Evolutionary conservation across 306 rosid species (phyloP).

Genomic region (Vigna hirtella): DNA sequence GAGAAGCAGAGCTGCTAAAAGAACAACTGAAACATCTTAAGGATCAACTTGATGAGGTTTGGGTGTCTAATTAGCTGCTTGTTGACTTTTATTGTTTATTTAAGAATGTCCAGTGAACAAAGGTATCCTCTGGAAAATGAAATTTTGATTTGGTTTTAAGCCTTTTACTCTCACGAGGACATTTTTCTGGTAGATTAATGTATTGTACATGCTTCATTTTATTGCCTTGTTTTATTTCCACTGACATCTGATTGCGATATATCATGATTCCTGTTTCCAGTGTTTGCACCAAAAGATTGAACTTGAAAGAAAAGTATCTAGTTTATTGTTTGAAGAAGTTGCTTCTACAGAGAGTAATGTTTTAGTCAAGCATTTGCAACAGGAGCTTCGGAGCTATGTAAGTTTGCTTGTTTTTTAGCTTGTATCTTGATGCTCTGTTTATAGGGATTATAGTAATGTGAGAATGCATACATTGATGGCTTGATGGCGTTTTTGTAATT

Average conservation of each 20-base stretch:
- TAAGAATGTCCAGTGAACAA: slow-evolving; percentile 19
- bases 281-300: slow-evolving; percentile 81
- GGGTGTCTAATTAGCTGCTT: slow-evolving; percentile 36
- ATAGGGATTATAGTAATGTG: slow-evolving; percentile 30
- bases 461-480: slow-evolving; percentile 32
- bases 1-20: slow-evolving; percentile 70
- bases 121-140: slow-evolving; percentile 4
- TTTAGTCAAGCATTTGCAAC: slow-evolving; percentile 84
- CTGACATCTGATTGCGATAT: slow-evolving; percentile 8
- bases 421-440: slow-evolving; percentile 8
- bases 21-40: slow-evolving; percentile 72
- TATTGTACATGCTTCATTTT: slow-evolving; percentile 33
- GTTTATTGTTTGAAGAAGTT: slow-evolving; percentile 66
- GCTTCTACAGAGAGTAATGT: slow-evolving; percentile 51
- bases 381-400: slow-evolving; percentile 85
- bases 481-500: slow-evolving; percentile 27
- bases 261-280: slow-evolving; percentile 57
- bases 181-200: slow-evolving; percentile 35
- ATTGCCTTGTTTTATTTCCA: slow-evolving; percentile 16
- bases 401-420: slow-evolving; percentile 48
- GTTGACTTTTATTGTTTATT: slow-evolving; percentile 29
- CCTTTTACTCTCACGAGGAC: slow-evolving; percentile 29
- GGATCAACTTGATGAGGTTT: slow-evolving; percentile 79
- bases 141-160: slow-evolving; percentile 33
- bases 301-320: slow-evolving; percentile 75